Evolutionary conservation across 2,329 filamentous ascomycete genomes (phyloP).

Genomic region (Fusarium subglutinans): DNA sequence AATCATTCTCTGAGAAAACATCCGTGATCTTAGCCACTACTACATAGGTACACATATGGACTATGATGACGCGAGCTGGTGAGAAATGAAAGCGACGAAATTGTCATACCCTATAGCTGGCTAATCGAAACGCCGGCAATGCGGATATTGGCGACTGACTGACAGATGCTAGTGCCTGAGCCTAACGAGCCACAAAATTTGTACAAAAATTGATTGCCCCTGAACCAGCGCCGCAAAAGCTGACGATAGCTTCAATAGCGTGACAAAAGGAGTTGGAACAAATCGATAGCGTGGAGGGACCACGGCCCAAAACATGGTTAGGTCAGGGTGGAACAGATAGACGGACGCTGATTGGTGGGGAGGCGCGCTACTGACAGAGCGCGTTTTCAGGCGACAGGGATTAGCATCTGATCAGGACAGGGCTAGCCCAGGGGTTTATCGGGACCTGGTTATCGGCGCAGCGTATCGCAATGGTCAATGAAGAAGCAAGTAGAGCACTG

Average conservation of each 20-base stretch:
- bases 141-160: neutral
- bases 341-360: neutral
- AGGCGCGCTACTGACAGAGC: neutral
- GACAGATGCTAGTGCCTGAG: neutral
- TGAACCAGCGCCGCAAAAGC: neutral
- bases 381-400: neutral
- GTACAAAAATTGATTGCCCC: neutral
- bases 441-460: neutral
- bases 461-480: neutral
- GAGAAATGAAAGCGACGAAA: neutral
- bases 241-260: slow-evolving; percentile 19
- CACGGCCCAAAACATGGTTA: neutral
- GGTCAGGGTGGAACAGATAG: neutral
- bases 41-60: neutral
- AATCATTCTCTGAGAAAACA: neutral
- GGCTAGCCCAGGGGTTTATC: neutral
- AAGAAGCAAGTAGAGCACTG: neutral
- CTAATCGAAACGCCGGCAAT: too few species aligned
- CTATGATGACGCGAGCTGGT: too few species aligned
- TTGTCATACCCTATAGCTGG: neutral
- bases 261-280: neutral
- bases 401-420: neutral
- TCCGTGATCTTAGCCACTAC: neutral
- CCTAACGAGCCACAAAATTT: neutral
- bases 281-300: slow-evolving; percentile 15